Percentiles rank a stretch among this genome's conserved stretches.
These are phyloP conservation scores for Vitis hybrid DNA, from an alignment of 177 flowering plant species.

Conservation along the genomic window DNA sequence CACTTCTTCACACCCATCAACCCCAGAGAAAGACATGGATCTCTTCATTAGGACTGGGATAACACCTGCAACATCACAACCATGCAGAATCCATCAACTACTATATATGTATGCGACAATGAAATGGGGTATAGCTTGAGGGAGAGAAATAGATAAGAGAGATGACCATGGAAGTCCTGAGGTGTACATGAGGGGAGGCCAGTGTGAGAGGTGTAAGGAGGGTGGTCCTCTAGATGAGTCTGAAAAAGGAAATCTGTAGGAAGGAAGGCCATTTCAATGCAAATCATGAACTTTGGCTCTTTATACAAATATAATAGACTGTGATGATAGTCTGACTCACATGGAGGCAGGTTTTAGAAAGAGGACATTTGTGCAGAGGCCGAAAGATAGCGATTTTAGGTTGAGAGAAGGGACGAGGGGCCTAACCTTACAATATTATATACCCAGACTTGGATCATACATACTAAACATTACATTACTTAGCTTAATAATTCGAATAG, in stretches of 20 bases:
- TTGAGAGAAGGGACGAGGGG: conserved; percentile 22
- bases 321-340: conserved; percentile 11
- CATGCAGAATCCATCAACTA: not conserved
- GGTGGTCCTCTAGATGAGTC: conserved; percentile 23
- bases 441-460: too few species aligned
- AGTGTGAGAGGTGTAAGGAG: conserved; percentile 28
- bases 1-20: conserved; percentile 36
- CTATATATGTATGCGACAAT: not conserved
- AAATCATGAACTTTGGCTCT: conserved; percentile 2
- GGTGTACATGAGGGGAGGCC: conserved; percentile 36
- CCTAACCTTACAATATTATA: not conserved
- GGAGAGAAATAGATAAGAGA: conserved; percentile 6
- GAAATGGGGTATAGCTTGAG: not conserved
- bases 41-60: conserved; percentile 45
- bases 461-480: too few species aligned
- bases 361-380: conserved; percentile 25
- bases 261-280: conserved; percentile 27
- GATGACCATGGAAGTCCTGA: conserved; percentile 35
- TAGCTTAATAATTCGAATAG: too few species aligned
- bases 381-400: conserved; percentile 31
- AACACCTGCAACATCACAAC: conserved; percentile 17
- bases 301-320: not conserved
- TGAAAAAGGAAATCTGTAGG: conserved; percentile 42
- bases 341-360: conserved; percentile 20
- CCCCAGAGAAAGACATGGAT: conserved; percentile 64